Conservation (phyloP, 1,284 basidiomycete genomes). For the Boletus semigastroideus region DNA sequence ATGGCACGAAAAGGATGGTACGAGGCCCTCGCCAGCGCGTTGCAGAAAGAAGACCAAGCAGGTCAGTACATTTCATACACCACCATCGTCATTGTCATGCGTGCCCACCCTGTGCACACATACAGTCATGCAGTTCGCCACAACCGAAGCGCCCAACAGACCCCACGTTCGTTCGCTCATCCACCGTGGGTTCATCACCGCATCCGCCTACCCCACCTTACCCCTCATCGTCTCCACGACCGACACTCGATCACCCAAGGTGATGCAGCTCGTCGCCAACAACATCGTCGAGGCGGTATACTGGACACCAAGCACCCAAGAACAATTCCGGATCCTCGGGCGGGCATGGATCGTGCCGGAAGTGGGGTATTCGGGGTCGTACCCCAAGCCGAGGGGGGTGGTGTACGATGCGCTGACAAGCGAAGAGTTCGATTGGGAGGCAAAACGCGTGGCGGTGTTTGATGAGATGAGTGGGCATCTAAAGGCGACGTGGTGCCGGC, state of each 20-base stretch:
- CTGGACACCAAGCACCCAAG: constrained; percentile 55
- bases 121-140: constrained; percentile 64
- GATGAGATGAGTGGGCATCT: constrained; percentile 52
- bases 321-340: constrained; percentile 62
- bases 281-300: constrained; percentile 52
- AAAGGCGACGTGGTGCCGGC: constrained; percentile 66
- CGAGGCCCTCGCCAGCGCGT: constrained; percentile 44
- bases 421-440: constrained; percentile 61
- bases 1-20: constrained; percentile 43
- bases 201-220: constrained; percentile 38
- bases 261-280: constrained; percentile 45
- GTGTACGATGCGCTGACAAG: constrained; percentile 39
- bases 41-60: constrained; percentile 38
- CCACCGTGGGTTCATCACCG: constrained; percentile 54
- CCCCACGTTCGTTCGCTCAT: constrained; percentile 63
- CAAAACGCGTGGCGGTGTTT: constrained; percentile 52
- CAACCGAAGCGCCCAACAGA: constrained; percentile 42
- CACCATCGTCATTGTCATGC: background rate
- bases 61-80: constrained; percentile 7
- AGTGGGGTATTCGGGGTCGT: constrained; percentile 30
- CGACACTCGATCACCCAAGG: constrained; percentile 62
- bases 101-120: background rate
- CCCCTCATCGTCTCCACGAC: constrained; percentile 60
- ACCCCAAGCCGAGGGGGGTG: constrained; percentile 14
- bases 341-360: constrained; percentile 46